Base-by-base conservation (phyloP, 2,329 filamentous ascomycete species). In the Fonsecaea erecta region DNA sequence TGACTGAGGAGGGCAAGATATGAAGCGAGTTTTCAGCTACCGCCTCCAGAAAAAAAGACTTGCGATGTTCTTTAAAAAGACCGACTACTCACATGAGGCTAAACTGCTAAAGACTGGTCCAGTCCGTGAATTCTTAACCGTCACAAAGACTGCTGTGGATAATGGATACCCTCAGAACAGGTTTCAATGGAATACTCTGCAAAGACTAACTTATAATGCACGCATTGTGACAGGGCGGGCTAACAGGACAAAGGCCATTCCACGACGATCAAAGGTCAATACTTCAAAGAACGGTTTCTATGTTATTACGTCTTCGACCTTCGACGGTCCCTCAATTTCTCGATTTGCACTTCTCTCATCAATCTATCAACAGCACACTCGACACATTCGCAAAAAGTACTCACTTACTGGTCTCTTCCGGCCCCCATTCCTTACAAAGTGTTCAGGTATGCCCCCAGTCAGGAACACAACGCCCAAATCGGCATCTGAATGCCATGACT, bases 1-100 rank as follows among this genome's bases (percentile, higher is more conserved):
- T 96, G 77, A 85, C 95, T 67, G 83, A 81, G 1, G 72, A 78
- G 58, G 68, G 64, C 21, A 69, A 63, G 32, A 59, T 71, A 46
- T 70, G 63, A 68, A 32, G 14, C 14, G 18, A 35, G 24, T 18
- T 7, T 16, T 5, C 5, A 30, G n/a, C 18, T 37, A 21, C 37
- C 55, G 16, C 37, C 55, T 16, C 2, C 5, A 37, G 14, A 34
- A 21, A n/a, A 24, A 34, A 11, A 21, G 3, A 16, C 35, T 12
- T 57, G 32, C 32, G 12, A 9, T 9, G 46, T 37, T 37, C 11
- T 16, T 3, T 12, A 16, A n/a, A n/a, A n/a, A n/a, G 35, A n/a
- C n/a, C 37, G 1, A n/a, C 16, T n/a, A 40, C 32, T 9, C 11
- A 9, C 32, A 4, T 2, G 32, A 34, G 9, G 37, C 16, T 2